Percentiles rank a stretch among this genome's conserved stretches.
Conservation (phyloP, 768 basidiomycete genomes). For the Trametes punicea region DNA sequence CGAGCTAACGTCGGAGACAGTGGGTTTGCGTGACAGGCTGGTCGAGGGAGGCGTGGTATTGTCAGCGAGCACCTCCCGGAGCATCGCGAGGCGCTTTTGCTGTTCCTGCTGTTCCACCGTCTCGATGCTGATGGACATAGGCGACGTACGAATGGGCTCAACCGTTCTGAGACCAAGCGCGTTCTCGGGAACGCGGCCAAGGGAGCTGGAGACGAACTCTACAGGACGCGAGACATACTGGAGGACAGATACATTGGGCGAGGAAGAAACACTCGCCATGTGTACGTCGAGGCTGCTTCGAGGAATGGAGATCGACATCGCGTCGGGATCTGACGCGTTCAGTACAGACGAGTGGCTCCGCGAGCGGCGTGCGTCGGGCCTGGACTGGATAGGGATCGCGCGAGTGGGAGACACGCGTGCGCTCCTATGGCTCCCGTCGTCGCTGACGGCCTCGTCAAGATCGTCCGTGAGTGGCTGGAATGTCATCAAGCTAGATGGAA, state of each 20-base stretch:
- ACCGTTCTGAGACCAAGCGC: conserved; percentile 14
- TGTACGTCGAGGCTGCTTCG: conserved; percentile 26
- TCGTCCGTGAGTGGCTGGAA: conserved; percentile 28
- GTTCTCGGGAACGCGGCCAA: conserved; percentile 11
- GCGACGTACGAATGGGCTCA: conserved; percentile 1
- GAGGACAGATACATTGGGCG: conserved; percentile 16
- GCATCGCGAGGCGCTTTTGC: conserved; percentile 11
- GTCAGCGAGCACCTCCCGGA: conserved; percentile 19
- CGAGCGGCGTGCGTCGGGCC: conserved; percentile 16
- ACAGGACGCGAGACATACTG: conserved; percentile 18
- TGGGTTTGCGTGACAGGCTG: conserved; percentile 5
- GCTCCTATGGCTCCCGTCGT: conserved; percentile 14
- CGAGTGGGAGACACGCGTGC: conserved; percentile 17
- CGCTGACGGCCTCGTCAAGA: conserved; percentile 23
- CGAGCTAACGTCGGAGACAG: background rate
- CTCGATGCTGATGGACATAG: background rate
- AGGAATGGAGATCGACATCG: conserved; percentile 24
- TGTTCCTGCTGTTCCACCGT: conserved; percentile 15
- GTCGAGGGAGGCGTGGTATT: background rate
- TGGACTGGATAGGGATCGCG: conserved; percentile 25
- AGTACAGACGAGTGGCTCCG: conserved; percentile 23
- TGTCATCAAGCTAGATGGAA: conserved; percentile 21
- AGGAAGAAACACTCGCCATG: conserved; percentile 29
- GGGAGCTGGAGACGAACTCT: conserved; percentile 10
- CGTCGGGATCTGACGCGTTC: conserved; percentile 12